These are phyloP conservation scores for Cladosporium oxysporum DNA, from an alignment of 2,329 filamentous ascomycete genomes.

Conservation along the genomic window DNA sequence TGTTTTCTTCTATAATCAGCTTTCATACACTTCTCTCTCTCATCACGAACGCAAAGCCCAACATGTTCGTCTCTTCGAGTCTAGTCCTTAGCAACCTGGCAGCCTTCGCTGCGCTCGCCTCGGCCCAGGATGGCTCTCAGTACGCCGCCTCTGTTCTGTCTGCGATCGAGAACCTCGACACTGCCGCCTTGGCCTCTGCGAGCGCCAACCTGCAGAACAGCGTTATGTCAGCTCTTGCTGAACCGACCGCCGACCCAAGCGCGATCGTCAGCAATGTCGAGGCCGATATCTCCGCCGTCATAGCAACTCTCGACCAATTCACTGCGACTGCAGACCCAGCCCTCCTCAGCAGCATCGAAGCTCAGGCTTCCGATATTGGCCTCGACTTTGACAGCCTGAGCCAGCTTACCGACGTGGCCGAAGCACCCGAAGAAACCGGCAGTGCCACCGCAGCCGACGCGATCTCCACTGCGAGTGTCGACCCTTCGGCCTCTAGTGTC, in stretches of 20 bases:
- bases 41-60: not conserved
- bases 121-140: not conserved
- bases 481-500: not conserved
- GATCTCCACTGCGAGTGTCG: not conserved
- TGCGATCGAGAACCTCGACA: not conserved
- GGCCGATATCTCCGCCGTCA: not conserved
- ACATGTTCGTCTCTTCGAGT: not conserved
- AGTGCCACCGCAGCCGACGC: not conserved
- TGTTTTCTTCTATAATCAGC: not conserved
- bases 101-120: slow-evolving; percentile 1
- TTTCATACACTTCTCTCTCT: not conserved
- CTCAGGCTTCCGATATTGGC: not conserved
- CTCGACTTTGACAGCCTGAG: not conserved
- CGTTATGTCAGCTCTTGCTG: not conserved
- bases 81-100: not conserved
- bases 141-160: not conserved
- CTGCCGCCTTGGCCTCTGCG: not conserved
- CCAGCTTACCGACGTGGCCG: not conserved
- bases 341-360: slow-evolving; percentile 6
- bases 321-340: not conserved
- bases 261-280: not conserved
- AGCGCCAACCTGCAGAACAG: not conserved
- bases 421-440: not conserved
- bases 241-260: not conserved
- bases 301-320: not conserved